These are phyloP conservation scores for Bruguiera parviflora DNA, from an alignment of 345 rosid genomes.

Conservation along the genomic window DNA sequence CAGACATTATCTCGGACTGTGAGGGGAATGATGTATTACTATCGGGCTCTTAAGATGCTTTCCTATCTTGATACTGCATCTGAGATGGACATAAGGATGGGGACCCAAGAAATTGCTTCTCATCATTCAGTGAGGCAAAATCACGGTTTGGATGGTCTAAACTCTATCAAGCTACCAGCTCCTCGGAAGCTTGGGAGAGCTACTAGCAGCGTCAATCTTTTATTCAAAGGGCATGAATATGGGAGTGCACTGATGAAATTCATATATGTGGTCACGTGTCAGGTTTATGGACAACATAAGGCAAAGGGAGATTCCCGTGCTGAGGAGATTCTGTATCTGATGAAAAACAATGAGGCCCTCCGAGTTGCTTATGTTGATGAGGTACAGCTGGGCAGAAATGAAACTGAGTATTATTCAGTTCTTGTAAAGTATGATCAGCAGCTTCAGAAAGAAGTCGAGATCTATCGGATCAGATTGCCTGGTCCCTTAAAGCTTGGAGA, in stretches of 20 bases:
- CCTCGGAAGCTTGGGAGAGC: conserved; percentile 41
- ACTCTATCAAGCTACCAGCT: conserved; percentile 22
- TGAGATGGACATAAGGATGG: conserved; percentile 69
- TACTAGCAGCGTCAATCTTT: conserved; percentile 53
- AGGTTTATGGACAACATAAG: conserved; percentile 75
- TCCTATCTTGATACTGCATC: conserved; percentile 84
- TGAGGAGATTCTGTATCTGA: conserved; percentile 62
- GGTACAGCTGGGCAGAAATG: conserved; percentile 52
- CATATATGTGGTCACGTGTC: conserved; percentile 80
- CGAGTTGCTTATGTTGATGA: conserved; percentile 92
- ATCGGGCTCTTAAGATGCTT: conserved; percentile 81
- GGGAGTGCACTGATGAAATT: conserved; percentile 83
- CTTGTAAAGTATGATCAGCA: conserved; percentile 75
- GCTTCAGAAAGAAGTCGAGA: conserved; percentile 74
- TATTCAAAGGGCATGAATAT: conserved; percentile 81
- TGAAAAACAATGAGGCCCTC: conserved; percentile 77
- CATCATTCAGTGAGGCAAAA: conserved; percentile 34
- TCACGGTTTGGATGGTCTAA: conserved; percentile 24
- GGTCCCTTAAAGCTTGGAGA: conserved; percentile 89
- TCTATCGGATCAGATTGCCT: conserved; percentile 80
- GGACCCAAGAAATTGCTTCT: conserved; percentile 48
- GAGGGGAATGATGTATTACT: conserved; percentile 93
- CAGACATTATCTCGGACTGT: conserved; percentile 92
- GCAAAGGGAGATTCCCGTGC: conserved; percentile 70
- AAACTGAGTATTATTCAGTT: conserved; percentile 67